Evolutionary conservation across 2,329 filamentous ascomycete species (phyloP), one percentile per base, ranked within the genome.

Genomic region (Teratosphaeria destructans): DNA sequence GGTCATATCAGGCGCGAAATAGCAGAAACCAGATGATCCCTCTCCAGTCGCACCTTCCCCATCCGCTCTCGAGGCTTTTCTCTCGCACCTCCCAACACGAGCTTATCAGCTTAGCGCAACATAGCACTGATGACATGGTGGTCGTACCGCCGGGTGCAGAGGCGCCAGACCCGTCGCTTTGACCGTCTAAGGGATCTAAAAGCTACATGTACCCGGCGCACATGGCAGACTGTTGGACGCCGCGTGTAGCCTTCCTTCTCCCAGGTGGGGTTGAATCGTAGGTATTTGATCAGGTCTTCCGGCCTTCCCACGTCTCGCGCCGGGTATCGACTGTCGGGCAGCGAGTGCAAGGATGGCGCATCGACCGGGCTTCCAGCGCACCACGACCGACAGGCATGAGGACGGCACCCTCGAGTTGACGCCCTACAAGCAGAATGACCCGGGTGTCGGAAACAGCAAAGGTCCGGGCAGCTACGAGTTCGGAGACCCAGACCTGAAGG

Each of bases 331-430:
- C 5, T 49, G 23, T 23, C 23, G 16, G 37, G 43, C 43, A 49
- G 43, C 19, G 16, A 2, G 2, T 16, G 7, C 43, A 12, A 60
- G 57, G 54, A 58, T 54, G 23, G 35, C 57, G n/a, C 53, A 64
- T 14, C 54, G 62, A 47, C 62, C 62, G 53, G 59, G 35, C 23
- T 64, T 62, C 39, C 32, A 27, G 12, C 54, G 62, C 29, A 54
- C 35, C 14, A 58, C 55, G 8, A 64, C 62, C 11, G 61, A 64
- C 27, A 29, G 52, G 19, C 34, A 54, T 11, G 49, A 43, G 29
- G 35, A 59, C 19, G 23, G 27, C 26, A n/a, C n/a, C 26, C 53
- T 55, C 32, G 52, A 56, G 49, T 29, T 59, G 49, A 32, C 39
- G 37, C 56, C 39, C 3, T 37, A 47, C 4, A 54, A 37, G 27